Conservation (phyloP, 1,284 basidiomycete species). For the Fomitopsis pinicola region DNA sequence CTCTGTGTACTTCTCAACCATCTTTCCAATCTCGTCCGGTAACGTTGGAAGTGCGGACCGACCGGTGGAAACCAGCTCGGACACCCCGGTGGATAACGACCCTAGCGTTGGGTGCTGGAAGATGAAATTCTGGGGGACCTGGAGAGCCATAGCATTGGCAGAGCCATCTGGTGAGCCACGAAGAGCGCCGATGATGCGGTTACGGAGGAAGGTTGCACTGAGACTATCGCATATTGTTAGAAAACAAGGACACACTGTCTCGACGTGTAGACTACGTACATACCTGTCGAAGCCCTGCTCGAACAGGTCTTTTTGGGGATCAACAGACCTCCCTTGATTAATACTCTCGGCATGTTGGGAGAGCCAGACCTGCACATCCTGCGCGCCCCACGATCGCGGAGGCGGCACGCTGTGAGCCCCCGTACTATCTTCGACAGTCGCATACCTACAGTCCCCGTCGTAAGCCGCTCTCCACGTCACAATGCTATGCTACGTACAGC, state of each 20-base stretch:
- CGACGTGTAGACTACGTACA: background rate
- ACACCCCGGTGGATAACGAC: too few species aligned
- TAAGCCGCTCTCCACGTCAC: too few species aligned
- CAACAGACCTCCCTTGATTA: slow-evolving; percentile 7
- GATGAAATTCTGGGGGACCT: slow-evolving; percentile 27
- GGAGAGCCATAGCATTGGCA: slow-evolving; percentile 15
- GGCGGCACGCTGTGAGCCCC: background rate
- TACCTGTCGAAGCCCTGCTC: slow-evolving; percentile 41
- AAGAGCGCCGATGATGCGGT: slow-evolving; percentile 30
- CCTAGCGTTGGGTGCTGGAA: slow-evolving; percentile 30
- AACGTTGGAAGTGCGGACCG: too few species aligned
- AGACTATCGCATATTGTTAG: slow-evolving; percentile 22
- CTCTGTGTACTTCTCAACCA: slow-evolving; percentile 24
- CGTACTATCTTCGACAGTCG: background rate
- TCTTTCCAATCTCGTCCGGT: slow-evolving; percentile 12
- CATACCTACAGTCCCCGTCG: background rate
- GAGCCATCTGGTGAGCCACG: slow-evolving; percentile 18
- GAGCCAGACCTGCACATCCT: slow-evolving; percentile 22
- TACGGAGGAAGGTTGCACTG: slow-evolving; percentile 37
- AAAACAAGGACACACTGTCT: too few species aligned
- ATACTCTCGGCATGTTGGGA: slow-evolving; percentile 20
- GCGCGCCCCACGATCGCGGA: background rate
- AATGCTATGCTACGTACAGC: too few species aligned
- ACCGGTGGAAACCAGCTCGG: too few species aligned
- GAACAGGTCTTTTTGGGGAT: slow-evolving; percentile 37